These are phyloP conservation scores for Rhizopus microsporus DNA, from an alignment of 371 early-diverging fungal species.

Conservation along the genomic window DNA sequence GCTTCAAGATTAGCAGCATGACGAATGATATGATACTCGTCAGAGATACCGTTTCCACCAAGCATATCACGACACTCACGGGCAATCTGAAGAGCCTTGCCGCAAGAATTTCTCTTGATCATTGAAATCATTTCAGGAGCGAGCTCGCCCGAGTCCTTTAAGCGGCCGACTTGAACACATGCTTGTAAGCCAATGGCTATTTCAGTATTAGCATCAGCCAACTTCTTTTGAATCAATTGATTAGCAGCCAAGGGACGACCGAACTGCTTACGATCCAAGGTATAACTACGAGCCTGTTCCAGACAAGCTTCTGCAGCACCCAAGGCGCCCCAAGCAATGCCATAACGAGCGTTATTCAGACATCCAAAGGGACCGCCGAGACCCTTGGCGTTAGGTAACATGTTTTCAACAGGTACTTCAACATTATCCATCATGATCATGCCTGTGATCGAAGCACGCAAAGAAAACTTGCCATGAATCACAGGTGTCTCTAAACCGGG, in stretches of 20 bases:
- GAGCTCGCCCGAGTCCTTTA: conserved; percentile 86
- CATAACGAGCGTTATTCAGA: conserved; percentile 96
- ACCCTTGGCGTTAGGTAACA: conserved; percentile 88
- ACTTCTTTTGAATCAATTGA: conserved; percentile 96
- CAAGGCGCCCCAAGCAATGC: conserved; percentile 97
- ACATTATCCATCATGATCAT: conserved; percentile 99
- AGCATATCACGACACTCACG: conserved; percentile 87
- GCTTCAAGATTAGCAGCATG: conserved; percentile 95
- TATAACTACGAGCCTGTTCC: conserved; percentile 86
- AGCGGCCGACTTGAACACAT: conserved; percentile 89
- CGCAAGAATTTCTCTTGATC: conserved; percentile 96
- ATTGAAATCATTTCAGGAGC: conserved; percentile 97
- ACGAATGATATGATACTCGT: conserved; percentile 96
- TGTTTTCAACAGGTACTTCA: conserved; percentile 86
- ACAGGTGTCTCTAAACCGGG: conserved; percentile 85
- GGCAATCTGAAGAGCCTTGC: conserved; percentile 93
- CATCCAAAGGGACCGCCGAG: conserved; percentile 98
- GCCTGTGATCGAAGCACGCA: conserved; percentile 94
- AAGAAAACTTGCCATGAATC: conserved; percentile 95
- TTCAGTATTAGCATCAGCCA: conserved; percentile 95
- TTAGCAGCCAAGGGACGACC: conserved; percentile 93
- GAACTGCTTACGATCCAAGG: conserved; percentile 89
- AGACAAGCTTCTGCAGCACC: conserved; percentile 97
- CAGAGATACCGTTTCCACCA: conserved; percentile 95
- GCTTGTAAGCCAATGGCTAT: conserved; percentile 92